Conservation (phyloP, 352 stramenopile species). For the Globisporangium cylindrosporum region DNA sequence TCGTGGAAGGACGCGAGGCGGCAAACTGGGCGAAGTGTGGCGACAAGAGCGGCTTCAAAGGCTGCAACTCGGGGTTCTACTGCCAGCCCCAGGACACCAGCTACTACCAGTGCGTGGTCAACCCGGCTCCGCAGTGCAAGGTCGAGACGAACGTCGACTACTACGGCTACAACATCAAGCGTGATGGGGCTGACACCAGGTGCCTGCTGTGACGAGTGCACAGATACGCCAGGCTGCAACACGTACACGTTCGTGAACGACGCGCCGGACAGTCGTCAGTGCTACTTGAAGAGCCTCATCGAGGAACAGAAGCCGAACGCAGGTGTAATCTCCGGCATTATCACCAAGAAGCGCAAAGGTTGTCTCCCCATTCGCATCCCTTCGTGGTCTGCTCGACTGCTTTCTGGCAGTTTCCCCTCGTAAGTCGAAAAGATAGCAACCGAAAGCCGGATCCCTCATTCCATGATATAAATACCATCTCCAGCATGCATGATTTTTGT, state of each 20-base stretch:
- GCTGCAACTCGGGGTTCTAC: background rate
- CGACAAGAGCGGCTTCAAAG: background rate
- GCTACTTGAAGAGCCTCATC: background rate
- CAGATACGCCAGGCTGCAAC: background rate
- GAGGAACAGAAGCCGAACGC: background rate
- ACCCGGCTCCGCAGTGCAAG: background rate
- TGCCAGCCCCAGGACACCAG: background rate
- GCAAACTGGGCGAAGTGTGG: background rate
- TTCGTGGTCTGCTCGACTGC: no score
- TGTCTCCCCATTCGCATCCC: background rate
- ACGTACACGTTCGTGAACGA: background rate
- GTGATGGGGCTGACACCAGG: background rate
- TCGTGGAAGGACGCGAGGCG: background rate
- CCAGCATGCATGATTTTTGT: no score
- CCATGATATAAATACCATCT: no score
- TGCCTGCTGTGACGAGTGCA: background rate
- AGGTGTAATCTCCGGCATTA: background rate
- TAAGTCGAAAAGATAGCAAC: no score
- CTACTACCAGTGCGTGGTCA: background rate
- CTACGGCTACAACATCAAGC: background rate
- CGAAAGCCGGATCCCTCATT: no score
- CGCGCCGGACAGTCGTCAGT: background rate
- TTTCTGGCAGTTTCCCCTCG: no score
- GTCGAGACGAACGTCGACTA: background rate
- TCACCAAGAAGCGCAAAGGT: background rate